Conservation (phyloP, 805 yeast species). For the Starmerella roubikii region DNA sequence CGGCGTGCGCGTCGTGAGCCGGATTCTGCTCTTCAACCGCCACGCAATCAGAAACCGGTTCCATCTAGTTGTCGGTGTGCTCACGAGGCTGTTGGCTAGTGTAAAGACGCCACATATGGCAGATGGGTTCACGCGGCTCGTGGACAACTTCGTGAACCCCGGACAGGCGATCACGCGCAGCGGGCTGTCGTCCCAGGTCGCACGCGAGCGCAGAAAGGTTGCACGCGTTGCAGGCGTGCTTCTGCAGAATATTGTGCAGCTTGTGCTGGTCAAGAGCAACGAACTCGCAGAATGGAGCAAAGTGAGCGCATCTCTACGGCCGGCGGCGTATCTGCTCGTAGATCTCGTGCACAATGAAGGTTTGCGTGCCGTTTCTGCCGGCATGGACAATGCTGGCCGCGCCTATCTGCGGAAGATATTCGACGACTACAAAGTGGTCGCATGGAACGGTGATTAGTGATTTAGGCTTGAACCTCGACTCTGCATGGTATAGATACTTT, state of each 20-base stretch:
- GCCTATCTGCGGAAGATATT: slow-evolving; percentile 53
- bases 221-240: slow-evolving; percentile 21
- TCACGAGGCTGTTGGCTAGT: slow-evolving; percentile 39
- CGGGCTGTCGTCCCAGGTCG: slow-evolving; percentile 40
- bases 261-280: slow-evolving; percentile 31
- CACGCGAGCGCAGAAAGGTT: slow-evolving; percentile 37
- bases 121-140: slow-evolving; percentile 37
- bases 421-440: slow-evolving; percentile 57
- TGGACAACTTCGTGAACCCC: slow-evolving; percentile 67
- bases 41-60: slow-evolving; percentile 57
- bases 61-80: slow-evolving; percentile 43
- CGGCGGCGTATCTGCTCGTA: slow-evolving; percentile 49
- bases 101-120: slow-evolving; percentile 8
- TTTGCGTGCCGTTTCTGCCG: slow-evolving; percentile 44
- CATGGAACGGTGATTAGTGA: no score
- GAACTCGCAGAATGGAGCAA: not conserved
- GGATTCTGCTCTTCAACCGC: slow-evolving; percentile 53
- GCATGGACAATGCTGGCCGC: slow-evolving; percentile 57
- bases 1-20: slow-evolving; percentile 36
- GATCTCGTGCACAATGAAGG: slow-evolving; percentile 59
- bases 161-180: slow-evolving; percentile 26
- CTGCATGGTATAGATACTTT: no score
- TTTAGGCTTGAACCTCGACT: no score
- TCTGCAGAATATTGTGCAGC: slow-evolving; percentile 49
- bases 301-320: slow-evolving; percentile 28